These are phyloP conservation scores for Ceratobasidium theobromae DNA, from an alignment of 1,284 basidiomycete species.

Conservation along the genomic window DNA sequence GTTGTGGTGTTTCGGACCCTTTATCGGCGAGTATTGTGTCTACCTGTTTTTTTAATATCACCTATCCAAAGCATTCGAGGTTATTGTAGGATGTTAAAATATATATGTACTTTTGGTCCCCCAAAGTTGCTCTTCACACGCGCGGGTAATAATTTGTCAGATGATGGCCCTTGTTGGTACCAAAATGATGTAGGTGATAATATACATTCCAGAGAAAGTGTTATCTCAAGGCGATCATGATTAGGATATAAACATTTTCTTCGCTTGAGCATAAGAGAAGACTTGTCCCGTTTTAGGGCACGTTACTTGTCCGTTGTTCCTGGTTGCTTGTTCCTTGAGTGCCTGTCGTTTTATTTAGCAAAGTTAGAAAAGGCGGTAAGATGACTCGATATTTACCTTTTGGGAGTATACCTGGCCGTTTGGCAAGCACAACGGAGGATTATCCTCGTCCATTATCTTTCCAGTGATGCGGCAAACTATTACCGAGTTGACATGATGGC, in stretches of 20 bases:
- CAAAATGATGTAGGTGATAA: not conserved
- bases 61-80: constrained; percentile 27
- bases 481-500: constrained; percentile 92
- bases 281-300: constrained; percentile 76
- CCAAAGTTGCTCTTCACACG: not conserved
- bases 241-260: constrained; percentile 86
- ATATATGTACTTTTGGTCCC: not conserved
- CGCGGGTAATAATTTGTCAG: not conserved
- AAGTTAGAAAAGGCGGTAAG: not conserved
- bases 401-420: constrained; percentile 91
- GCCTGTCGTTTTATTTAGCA: constrained; percentile 53
- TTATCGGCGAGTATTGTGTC: constrained; percentile 30
- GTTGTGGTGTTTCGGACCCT: constrained; percentile 25
- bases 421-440: constrained; percentile 88
- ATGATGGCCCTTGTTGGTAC: not conserved
- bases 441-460: constrained; percentile 92
- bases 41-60: constrained; percentile 28
- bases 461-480: constrained; percentile 91
- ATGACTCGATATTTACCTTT: constrained; percentile 58
- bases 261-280: constrained; percentile 65
- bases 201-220: not conserved
- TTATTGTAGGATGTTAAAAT: constrained; percentile 27
- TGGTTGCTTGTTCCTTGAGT: constrained; percentile 78
- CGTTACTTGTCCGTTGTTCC: constrained; percentile 70
- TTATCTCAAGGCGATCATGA: not conserved